These are phyloP conservation scores for Arabidopsis lyrata DNA, from an alignment of 441 rosid species.

Conservation along the genomic window DNA sequence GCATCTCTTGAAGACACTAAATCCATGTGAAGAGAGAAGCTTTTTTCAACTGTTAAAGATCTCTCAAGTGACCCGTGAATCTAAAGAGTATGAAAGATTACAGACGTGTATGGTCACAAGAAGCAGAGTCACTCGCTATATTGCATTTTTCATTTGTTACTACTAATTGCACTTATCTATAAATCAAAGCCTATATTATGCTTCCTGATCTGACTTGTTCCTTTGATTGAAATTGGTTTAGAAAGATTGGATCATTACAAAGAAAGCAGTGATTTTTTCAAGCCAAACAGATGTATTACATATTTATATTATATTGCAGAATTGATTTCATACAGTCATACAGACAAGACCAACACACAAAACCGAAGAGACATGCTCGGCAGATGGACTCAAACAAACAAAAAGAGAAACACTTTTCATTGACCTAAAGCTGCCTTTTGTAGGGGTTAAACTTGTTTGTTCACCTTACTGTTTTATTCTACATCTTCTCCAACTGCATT, in stretches of 20 bases:
- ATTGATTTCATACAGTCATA: conserved; percentile 26
- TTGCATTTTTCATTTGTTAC: conserved; percentile 38
- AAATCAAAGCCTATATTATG: background rate
- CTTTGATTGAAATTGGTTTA: background rate
- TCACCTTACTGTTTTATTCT: conserved; percentile 35
- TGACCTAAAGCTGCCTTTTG: conserved; percentile 25
- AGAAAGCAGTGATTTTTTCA: conserved; percentile 15
- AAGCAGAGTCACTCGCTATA: conserved; percentile 23
- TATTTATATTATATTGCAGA: conserved; percentile 23
- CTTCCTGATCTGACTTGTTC: background rate
- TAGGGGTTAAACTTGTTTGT: conserved; percentile 22
- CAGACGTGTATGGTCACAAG: conserved; percentile 47
- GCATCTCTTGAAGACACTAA: conserved; percentile 36
- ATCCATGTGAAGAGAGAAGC: conserved; percentile 47
- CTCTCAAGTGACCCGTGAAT: conserved; percentile 48
- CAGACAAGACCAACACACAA: conserved; percentile 40
- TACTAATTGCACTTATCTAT: conserved; percentile 33
- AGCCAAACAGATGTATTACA: conserved; percentile 29
- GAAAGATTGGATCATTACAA: conserved; percentile 15
- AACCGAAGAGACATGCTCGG: conserved; percentile 30
- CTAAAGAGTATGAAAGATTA: conserved; percentile 40
- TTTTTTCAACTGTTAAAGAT: conserved; percentile 46
- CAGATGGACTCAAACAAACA: conserved; percentile 34
- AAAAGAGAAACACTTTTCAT: conserved; percentile 15
- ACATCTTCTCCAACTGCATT: conserved; percentile 44